Evolutionary conservation across 106 monocot species (phyloP).

Genomic region (Dioscorea alata): DNA sequence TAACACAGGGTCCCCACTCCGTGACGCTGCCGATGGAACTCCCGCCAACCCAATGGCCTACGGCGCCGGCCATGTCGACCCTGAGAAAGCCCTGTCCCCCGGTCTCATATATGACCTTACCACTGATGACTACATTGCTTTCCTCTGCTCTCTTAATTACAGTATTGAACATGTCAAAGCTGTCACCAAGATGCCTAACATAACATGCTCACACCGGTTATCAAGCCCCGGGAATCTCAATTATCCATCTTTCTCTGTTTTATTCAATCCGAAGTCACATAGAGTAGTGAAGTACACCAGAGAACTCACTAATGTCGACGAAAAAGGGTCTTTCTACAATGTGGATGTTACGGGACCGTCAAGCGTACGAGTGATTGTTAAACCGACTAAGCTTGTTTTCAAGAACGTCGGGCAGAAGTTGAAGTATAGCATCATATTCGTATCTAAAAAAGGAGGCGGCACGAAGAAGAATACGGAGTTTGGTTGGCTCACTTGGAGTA

Average conservation of each 20-base stretch:
- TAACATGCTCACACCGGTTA: neutral
- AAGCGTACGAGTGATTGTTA: slow-evolving; percentile 10
- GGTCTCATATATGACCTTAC: slow-evolving; percentile 13
- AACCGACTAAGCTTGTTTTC: slow-evolving; percentile 8
- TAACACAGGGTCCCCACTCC: slow-evolving; percentile 13
- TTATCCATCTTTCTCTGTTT: slow-evolving; percentile 14
- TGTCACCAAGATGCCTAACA: neutral
- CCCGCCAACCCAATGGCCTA: slow-evolving; percentile 4
- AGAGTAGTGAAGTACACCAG: slow-evolving; percentile 12
- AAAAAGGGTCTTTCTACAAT: slow-evolving; percentile 1
- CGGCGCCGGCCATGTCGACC: slow-evolving; percentile 14
- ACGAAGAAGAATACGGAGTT: neutral
- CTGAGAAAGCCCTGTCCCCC: slow-evolving; percentile 15
- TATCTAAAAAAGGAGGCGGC: neutral
- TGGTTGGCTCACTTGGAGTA: slow-evolving; percentile 13
- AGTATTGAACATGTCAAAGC: slow-evolving; percentile 1
- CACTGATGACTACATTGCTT: slow-evolving; percentile 13
- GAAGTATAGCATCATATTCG: slow-evolving; percentile 3
- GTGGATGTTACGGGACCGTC: neutral
- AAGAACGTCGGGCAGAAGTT: slow-evolving; percentile 5
- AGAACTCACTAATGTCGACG: slow-evolving; percentile 15
- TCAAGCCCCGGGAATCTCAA: slow-evolving; percentile 4
- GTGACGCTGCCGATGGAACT: slow-evolving; percentile 8
- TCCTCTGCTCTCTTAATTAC: slow-evolving; percentile 19
- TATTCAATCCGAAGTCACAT: slow-evolving; percentile 1